These are phyloP conservation scores for Trichoderma brevicompactum DNA, from an alignment of 2,329 filamentous ascomycete species.

Conservation along the genomic window DNA sequence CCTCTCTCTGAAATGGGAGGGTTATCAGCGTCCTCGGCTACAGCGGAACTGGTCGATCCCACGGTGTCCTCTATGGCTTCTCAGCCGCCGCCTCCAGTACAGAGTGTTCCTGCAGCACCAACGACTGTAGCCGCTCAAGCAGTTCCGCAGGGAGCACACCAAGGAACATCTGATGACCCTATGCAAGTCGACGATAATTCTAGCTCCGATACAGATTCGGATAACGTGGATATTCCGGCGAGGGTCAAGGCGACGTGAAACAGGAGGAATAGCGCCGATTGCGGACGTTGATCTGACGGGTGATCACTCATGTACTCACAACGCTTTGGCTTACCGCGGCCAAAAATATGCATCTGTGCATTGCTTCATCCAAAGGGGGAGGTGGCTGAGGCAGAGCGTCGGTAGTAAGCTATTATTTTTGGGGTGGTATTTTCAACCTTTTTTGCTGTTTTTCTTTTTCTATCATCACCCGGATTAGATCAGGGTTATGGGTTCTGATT, in stretches of 20 bases:
- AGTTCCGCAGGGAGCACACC: background rate
- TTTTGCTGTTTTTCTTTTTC: background rate
- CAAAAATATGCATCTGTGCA: background rate
- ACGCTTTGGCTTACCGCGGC: background rate
- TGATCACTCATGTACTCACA: background rate
- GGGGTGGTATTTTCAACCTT: background rate
- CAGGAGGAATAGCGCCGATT: background rate
- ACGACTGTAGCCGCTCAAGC: background rate
- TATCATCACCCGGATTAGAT: background rate
- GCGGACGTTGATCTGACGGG: background rate
- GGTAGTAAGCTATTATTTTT: background rate
- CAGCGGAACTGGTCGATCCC: slow-evolving; percentile 45
- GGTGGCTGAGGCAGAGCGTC: background rate
- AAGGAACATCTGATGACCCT: slow-evolving; percentile 35
- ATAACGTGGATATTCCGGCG: slow-evolving; percentile 41
- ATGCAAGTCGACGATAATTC: slow-evolving; percentile 37
- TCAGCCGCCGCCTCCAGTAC: slow-evolving; percentile 28
- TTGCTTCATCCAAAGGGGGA: background rate
- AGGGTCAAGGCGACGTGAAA: background rate
- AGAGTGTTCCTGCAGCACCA: background rate
- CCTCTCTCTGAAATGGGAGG: slow-evolving; percentile 44
- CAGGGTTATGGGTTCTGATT: background rate
- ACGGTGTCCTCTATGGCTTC: slow-evolving; percentile 37
- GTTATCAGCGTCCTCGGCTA: slow-evolving; percentile 42
- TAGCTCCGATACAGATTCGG: slow-evolving; percentile 29